phyloP scores from a whole-genome alignment of 2,329 filamentous ascomycete species.

The Apiospora aurea region DNA sequence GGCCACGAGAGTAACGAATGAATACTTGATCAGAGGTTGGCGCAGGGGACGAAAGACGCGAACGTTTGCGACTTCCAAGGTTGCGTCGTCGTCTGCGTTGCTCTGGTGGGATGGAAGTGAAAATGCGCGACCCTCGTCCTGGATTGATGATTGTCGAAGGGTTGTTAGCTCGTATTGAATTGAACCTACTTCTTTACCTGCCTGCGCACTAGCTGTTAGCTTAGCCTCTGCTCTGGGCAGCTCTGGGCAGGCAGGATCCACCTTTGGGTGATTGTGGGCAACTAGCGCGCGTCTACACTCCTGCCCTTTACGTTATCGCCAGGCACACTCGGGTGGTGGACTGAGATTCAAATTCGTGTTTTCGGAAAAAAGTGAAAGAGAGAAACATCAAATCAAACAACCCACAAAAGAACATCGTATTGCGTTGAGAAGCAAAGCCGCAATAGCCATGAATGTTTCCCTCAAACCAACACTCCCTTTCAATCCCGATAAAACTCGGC shows the following conservation, averaged over 20 bases:
- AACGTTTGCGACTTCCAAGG: neutral
- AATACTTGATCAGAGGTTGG: neutral
- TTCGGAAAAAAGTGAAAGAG: no score
- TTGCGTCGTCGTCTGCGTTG: slow-evolving; percentile 9
- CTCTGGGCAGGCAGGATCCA: neutral
- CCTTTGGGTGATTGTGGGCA: neutral
- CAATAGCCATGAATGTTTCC: no score
- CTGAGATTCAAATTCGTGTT: neutral
- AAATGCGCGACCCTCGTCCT: slow-evolving; percentile 1
- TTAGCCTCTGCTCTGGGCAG: neutral
- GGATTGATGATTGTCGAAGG: neutral
- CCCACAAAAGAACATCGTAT: no score
- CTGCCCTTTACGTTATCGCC: neutral
- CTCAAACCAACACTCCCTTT: no score
- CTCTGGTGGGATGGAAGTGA: slow-evolving; percentile 12
- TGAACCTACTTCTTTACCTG: neutral
- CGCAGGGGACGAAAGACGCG: neutral
- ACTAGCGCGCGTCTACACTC: neutral
- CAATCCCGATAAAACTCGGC: no score
- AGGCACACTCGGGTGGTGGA: no score
- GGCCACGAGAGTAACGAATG: slow-evolving; percentile 1
- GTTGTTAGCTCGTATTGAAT: neutral
- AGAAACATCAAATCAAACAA: no score
- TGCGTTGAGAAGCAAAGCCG: no score
- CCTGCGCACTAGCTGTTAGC: neutral